These are phyloP conservation scores for Phytophthora syringae DNA, from an alignment of 352 stramenopile genomes.

Conservation along the genomic window DNA sequence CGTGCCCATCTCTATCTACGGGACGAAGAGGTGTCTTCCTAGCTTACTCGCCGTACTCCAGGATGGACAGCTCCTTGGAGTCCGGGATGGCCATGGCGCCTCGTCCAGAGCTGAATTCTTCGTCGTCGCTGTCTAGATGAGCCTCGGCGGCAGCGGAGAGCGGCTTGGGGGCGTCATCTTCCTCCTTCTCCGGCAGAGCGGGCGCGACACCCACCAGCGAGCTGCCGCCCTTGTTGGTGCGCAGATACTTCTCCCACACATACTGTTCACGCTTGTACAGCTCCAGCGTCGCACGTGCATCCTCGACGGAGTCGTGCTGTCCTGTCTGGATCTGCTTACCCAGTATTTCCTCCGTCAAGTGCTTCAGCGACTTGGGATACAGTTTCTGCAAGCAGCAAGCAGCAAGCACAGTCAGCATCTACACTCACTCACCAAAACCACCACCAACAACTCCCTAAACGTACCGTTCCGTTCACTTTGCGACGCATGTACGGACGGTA, in stretches of 20 bases:
- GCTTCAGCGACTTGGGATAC: slow-evolving; percentile 83
- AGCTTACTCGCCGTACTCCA: slow-evolving; percentile 78
- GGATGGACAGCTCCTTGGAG: slow-evolving; percentile 69
- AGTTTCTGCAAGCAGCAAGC: slow-evolving; percentile 65
- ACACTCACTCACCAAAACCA: background rate
- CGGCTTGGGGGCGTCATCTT: slow-evolving; percentile 19
- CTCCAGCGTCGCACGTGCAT: slow-evolving; percentile 75
- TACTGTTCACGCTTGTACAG: slow-evolving; percentile 89
- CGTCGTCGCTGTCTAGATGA: slow-evolving; percentile 48
- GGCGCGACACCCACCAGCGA: slow-evolving; percentile 63
- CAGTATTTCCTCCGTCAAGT: slow-evolving; percentile 76
- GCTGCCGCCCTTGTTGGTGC: slow-evolving; percentile 59
- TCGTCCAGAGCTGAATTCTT: slow-evolving; percentile 20
- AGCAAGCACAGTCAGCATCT: background rate
- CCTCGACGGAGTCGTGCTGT: slow-evolving; percentile 90
- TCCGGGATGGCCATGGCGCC: slow-evolving; percentile 49
- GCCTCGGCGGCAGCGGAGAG: slow-evolving; percentile 36
- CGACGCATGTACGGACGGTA: slow-evolving; percentile 89
- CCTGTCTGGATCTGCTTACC: slow-evolving; percentile 74
- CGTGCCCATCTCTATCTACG: slow-evolving; percentile 27
- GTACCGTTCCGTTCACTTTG: slow-evolving; percentile 84
- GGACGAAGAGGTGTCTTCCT: slow-evolving; percentile 4
- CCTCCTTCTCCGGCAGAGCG: slow-evolving; percentile 40
- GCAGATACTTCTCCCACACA: slow-evolving; percentile 86
- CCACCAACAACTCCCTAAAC: slow-evolving; percentile 1